Base-by-base conservation (phyloP, 2,329 filamentous ascomycete species). In the Cryphonectria naterciae region DNA sequence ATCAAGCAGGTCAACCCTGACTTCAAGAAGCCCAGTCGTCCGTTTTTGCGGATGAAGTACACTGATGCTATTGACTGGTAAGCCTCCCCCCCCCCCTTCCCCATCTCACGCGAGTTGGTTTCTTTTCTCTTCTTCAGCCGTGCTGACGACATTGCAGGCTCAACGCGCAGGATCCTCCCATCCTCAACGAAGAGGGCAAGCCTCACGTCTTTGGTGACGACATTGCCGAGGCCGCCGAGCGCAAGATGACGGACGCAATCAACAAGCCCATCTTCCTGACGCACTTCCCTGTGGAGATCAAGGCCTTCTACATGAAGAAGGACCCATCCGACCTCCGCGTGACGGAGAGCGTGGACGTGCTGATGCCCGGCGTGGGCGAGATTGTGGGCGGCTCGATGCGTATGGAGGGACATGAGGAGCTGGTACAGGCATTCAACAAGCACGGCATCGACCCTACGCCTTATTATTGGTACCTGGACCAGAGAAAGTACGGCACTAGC, bases 401-500 rank as follows among this genome's bases (percentile, higher is more conserved):
- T 81, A 97, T 98, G 89, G 90, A 95, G 79, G 91, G 93, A 79
- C 94, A 93, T 79, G 93, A 97, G 19, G 94, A 97, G 85, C 85
- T 98, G 75, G 91, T 98, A 86, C 91, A 87, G 35, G 96, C 93
- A 0, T 99, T 97, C 81, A 90, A 94, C 82, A 89, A 92, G 73
- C 92, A 98, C 83, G 92, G 91, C 56, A 97, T 98, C 80, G 90
- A 93, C 77, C 89, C 94, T 28, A 88, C 88, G 76, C 91, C 92
- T 62, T 98, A 98, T 84, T 98, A 97, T 87, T 99, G 96, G 96
- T 99, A 98, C 85, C 97, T 94, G 43, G 96, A 98, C 83, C 94
- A 97, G 88, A 88, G 95, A 80, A 97, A 96, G 93, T 97, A 98
- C 79, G 96, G 96, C 69, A 94, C 92, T 68, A 94, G 92, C 61